phyloP scores from a whole-genome alignment of 306 rosid genomes.

The Cucumis melo region DNA sequence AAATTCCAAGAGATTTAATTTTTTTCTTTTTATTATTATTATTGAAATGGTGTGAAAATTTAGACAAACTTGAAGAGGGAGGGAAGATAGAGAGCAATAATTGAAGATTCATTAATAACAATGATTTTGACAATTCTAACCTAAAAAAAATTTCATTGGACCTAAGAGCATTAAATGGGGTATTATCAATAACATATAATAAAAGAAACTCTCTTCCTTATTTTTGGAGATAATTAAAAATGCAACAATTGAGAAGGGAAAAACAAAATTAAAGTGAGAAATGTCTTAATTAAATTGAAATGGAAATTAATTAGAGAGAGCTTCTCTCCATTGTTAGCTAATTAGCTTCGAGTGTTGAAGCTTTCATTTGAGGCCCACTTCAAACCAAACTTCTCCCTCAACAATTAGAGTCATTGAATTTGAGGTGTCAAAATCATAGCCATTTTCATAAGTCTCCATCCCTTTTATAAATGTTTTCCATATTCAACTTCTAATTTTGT shows the following conservation, averaged over 20 bases:
- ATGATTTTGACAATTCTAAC: neutral
- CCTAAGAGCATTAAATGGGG: neutral
- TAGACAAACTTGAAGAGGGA: neutral
- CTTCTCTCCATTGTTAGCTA: neutral
- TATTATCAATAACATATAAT: neutral
- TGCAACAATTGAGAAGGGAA: neutral
- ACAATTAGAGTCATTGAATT: neutral
- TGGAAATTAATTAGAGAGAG: neutral
- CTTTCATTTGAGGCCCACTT: neutral
- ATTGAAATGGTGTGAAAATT: neutral
- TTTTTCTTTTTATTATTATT: too few species aligned
- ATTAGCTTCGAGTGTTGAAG: neutral
- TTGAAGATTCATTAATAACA: neutral
- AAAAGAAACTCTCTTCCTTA: neutral
- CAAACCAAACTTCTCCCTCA: neutral
- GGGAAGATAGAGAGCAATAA: neutral
- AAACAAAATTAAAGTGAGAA: too few species aligned
- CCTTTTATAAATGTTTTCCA: neutral
- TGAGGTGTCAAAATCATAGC: constrained; percentile 3
- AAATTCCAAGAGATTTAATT: too few species aligned
- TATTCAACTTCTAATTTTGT: neutral
- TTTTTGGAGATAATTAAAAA: neutral
- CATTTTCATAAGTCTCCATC: constrained; percentile 1
- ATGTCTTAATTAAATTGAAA: too few species aligned
- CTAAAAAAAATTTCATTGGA: neutral